phyloP scores from a whole-genome alignment of 1,284 basidiomycete genomes.

The Cerioporus squamosus region DNA sequence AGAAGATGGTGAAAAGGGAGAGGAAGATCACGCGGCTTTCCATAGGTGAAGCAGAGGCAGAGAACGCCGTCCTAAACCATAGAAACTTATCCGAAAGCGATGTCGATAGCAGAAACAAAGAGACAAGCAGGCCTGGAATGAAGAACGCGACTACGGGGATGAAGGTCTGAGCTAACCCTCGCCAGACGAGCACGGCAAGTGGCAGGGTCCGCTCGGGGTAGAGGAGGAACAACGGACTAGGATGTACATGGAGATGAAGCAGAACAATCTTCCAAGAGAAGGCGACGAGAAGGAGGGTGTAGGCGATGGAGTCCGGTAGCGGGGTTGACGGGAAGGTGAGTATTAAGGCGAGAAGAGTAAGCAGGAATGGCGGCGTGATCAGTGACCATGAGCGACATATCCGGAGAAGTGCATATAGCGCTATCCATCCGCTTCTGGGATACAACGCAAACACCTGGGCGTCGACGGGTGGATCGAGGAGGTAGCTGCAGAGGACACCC shows the following conservation, averaged over 20 bases:
- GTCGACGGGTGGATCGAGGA: conserved; percentile 45
- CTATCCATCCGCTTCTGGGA: conserved; percentile 41
- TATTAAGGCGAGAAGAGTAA: conserved; percentile 37
- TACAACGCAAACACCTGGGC: conserved; percentile 30
- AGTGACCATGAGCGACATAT: conserved; percentile 30
- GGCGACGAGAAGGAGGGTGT: conserved; percentile 43
- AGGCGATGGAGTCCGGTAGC: conserved; percentile 42
- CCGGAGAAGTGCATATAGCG: conserved; percentile 36
- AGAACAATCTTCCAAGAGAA: conserved; percentile 45
- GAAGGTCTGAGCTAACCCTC: conserved; percentile 42
- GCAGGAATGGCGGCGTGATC: conserved; percentile 34
- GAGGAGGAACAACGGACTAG: conserved; percentile 49
- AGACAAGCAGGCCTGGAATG: conserved; percentile 47
- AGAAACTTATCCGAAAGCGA: conserved; percentile 43
- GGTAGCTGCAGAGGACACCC: conserved; percentile 45
- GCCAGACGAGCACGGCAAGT: conserved; percentile 45
- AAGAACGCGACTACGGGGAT: conserved; percentile 49
- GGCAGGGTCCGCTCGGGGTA: conserved; percentile 43
- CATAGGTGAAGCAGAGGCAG: conserved; percentile 42
- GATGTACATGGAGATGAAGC: conserved; percentile 46
- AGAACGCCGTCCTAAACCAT: neutral
- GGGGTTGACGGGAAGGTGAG: conserved; percentile 39
- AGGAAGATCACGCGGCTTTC: conserved; percentile 48
- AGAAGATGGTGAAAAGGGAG: conserved; percentile 39
- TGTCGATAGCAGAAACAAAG: conserved; percentile 47